Evolutionary conservation across 2,329 filamentous ascomycete genomes (phyloP).

Genomic region (Aquanectria penicillioides): DNA sequence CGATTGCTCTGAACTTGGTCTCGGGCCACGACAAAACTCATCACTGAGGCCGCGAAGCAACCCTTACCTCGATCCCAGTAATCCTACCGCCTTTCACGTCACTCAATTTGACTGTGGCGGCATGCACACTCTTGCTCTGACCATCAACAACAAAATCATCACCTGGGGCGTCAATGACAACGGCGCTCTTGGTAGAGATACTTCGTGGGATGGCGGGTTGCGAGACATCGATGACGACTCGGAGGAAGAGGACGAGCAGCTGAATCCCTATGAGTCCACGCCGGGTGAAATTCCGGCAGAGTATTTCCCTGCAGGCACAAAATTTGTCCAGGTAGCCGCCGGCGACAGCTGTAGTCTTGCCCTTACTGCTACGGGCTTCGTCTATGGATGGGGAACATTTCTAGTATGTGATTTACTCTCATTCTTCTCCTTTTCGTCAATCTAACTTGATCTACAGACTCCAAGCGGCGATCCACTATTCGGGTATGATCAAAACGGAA

Average conservation of each 20-base stretch:
- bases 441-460: too few relatives aligned
- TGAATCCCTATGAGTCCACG: slow-evolving; percentile 74
- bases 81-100: slow-evolving; percentile 45
- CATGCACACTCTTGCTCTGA: slow-evolving; percentile 80
- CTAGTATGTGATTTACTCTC: slow-evolving; percentile 55
- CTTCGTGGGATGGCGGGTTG: slow-evolving; percentile 66
- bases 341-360: slow-evolving; percentile 77
- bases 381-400: slow-evolving; percentile 84
- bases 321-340: slow-evolving; percentile 67
- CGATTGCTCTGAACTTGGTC: slow-evolving; percentile 23
- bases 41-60: slow-evolving; percentile 13
- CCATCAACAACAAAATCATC: slow-evolving; percentile 78
- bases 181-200: slow-evolving; percentile 77
- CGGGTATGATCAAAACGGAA: slow-evolving; percentile 54
- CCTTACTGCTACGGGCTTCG: slow-evolving; percentile 72
- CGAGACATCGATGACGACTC: slow-evolving; percentile 59
- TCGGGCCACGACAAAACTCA: slow-evolving; percentile 11
- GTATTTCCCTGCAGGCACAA: slow-evolving; percentile 64
- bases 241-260: slow-evolving; percentile 54
- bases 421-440: too few relatives aligned
- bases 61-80: slow-evolving; percentile 31
- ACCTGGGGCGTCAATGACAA: slow-evolving; percentile 88
- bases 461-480: slow-evolving; percentile 42
- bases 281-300: slow-evolving; percentile 66
- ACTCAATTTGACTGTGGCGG: slow-evolving; percentile 77